Conservation (phyloP, 2,329 filamentous ascomycete genomes). For the Orbilia blumenaviensis region DNA sequence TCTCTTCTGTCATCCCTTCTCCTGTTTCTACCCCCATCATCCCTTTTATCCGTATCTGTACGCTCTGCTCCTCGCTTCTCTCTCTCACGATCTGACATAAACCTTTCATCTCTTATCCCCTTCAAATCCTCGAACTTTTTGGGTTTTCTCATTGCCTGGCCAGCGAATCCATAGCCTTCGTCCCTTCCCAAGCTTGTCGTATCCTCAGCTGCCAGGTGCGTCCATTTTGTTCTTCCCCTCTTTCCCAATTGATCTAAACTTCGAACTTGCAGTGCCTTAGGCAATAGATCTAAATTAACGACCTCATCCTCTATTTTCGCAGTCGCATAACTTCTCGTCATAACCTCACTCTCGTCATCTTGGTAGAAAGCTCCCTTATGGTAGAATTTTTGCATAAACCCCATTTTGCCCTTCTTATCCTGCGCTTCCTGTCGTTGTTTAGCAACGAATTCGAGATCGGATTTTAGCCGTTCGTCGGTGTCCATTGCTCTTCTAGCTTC, state of each 20-base stretch:
- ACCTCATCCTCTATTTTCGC: slow-evolving; percentile 83
- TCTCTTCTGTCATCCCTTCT: slow-evolving; percentile 28
- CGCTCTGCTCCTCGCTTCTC: slow-evolving; percentile 64
- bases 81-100: slow-evolving; percentile 70
- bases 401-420: slow-evolving; percentile 79
- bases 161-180: slow-evolving; percentile 58
- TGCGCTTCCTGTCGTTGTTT: slow-evolving; percentile 80
- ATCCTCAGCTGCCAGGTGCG: slow-evolving; percentile 86
- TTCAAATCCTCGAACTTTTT: slow-evolving; percentile 57
- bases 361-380: slow-evolving; percentile 97
- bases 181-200: slow-evolving; percentile 78
- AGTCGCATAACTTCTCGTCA: slow-evolving; percentile 85
- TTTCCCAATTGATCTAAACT: slow-evolving; percentile 94
- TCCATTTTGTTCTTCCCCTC: slow-evolving; percentile 90
- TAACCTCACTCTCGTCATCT: slow-evolving; percentile 71
- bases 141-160: slow-evolving; percentile 67
- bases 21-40: slow-evolving; percentile 63
- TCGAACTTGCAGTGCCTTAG: slow-evolving; percentile 88
- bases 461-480: slow-evolving; percentile 81
- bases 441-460: slow-evolving; percentile 81
- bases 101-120: slow-evolving; percentile 69
- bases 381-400: slow-evolving; percentile 93
- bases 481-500: slow-evolving; percentile 88
- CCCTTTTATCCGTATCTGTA: slow-evolving; percentile 63
- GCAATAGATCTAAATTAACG: slow-evolving; percentile 80